Evolutionary conservation across 2,329 filamentous ascomycete species (phyloP), one percentile per base, ranked within the genome.

Genomic region (Pseudocercospora musae): DNA sequence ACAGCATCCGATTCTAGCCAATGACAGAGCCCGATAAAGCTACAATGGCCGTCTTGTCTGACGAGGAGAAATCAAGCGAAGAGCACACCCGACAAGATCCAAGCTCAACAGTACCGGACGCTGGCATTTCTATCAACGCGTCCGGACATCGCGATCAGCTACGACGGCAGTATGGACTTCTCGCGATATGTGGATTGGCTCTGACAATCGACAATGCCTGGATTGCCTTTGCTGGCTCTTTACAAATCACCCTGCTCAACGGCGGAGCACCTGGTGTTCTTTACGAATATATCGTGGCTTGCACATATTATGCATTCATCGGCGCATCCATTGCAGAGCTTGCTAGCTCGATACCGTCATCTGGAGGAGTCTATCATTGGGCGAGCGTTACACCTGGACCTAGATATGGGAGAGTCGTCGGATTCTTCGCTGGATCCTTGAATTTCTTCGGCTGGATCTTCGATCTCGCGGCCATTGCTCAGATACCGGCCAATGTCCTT

Each of bases 181-280:
- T 87, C 52, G 83, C 82, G 56, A 82, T 88, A 46, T 84, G 85
- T 57, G 85, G 84, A 23, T 63, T 76, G 50, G 85, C 84, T 0
- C 74, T 88, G 56, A 87, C 85, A 1, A 84, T 87, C 23, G 86
- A 87, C 72, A 88, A 87, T 69, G 85, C 86, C 18, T 89, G 86
- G 86, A 81, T 86, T 58, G 84, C 85, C 5, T 76, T 88, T 62
- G 86, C 85, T 58, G 86, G 86, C 11, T 86, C 85, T 58, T 80
- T 88, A 42, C 82, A 81, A 4, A 78, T 86, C 52, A 81, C 80
- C 4, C 80, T 84, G 42, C 73, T 66, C 29, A 77, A 77, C 54
- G 75, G 75, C 42, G 75, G 75, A 8, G 72, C 75, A 18, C 71
- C 73, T 21, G 75, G 75, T 27, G 70, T 76, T 11, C 56, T 76